Evolutionary conservation across 2,329 filamentous ascomycete species (phyloP).

Genomic region (Colletotrichum musicola): DNA sequence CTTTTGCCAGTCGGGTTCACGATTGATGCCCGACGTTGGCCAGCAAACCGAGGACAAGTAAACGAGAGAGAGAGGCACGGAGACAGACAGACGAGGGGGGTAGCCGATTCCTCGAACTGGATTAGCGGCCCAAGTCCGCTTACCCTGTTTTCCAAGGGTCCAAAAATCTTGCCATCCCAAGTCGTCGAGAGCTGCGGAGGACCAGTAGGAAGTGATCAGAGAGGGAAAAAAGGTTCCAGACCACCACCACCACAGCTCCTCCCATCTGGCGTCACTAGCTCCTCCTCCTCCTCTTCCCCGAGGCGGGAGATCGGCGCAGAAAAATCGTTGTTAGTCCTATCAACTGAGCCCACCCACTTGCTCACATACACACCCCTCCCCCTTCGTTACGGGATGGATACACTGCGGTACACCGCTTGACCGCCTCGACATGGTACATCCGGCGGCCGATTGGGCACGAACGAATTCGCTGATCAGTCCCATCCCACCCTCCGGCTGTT

Average conservation of each 20-base stretch:
- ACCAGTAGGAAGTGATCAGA: background rate
- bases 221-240: background rate
- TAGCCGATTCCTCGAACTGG: background rate
- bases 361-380: background rate
- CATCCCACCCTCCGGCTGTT: conserved; percentile 12
- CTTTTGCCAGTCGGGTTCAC: conserved; percentile 1
- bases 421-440: conserved; percentile 7
- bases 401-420: conserved; percentile 13
- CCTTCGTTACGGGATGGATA: background rate
- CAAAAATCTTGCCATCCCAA: background rate
- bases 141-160: background rate
- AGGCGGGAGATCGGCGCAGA: conserved; percentile 39
- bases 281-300: background rate
- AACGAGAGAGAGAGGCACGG: background rate
- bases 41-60: background rate
- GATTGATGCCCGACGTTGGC: conserved; percentile 16
- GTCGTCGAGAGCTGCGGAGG: background rate
- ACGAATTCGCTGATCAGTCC: conserved; percentile 19
- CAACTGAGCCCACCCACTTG: background rate
- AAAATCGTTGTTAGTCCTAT: conserved; percentile 6
- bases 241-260: conserved; percentile 5
- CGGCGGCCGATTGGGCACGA: conserved; percentile 33
- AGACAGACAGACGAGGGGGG: background rate
- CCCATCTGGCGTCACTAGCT: conserved; percentile 32
- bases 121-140: background rate